These are phyloP conservation scores for Ustilago hordei DNA, from an alignment of 1,284 basidiomycete genomes.

Conservation along the genomic window DNA sequence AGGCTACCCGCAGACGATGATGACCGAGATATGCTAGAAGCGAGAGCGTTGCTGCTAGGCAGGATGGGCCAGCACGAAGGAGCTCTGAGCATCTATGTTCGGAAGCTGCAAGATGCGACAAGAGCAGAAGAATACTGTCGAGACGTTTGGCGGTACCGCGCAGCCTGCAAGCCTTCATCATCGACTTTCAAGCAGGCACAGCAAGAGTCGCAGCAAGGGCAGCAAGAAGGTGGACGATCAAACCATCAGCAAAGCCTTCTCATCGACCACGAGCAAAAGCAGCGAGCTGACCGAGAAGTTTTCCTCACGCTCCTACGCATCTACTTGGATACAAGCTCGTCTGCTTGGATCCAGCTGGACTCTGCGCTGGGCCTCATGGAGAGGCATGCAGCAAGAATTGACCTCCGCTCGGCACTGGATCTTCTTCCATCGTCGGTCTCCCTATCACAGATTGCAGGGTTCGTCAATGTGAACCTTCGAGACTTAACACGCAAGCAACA, in stretches of 20 bases:
- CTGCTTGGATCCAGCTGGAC: conserved; percentile 44
- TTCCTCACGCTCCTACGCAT: conserved; percentile 88
- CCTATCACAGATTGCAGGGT: conserved; percentile 81
- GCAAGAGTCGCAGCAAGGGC: conserved; percentile 2
- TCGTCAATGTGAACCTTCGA: conserved; percentile 70
- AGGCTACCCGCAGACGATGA: conserved; percentile 80
- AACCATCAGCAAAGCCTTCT: conserved; percentile 45
- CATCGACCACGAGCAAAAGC: conserved; percentile 40
- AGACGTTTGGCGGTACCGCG: conserved; percentile 44
- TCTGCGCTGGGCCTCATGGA: conserved; percentile 87
- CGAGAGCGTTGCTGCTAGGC: conserved; percentile 88
- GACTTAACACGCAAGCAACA: conserved; percentile 40
- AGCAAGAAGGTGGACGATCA: conserved; percentile 17
- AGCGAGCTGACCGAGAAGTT: conserved; percentile 70
- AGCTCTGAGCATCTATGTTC: conserved; percentile 91
- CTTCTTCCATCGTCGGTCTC: conserved; percentile 89
- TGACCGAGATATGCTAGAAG: conserved; percentile 76
- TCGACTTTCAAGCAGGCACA: background rate
- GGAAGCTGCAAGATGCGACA: conserved; percentile 81
- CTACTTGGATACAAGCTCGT: conserved; percentile 76
- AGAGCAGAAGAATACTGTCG: conserved; percentile 81
- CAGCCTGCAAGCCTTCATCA: background rate
- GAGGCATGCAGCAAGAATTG: conserved; percentile 83
- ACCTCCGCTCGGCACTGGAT: conserved; percentile 82
- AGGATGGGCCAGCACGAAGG: conserved; percentile 89